Percentiles rank a stretch among this genome's conserved stretches.
Evolutionary conservation across 2,329 filamentous ascomycete species (phyloP).

Genomic region (Talaromyces piceae): DNA sequence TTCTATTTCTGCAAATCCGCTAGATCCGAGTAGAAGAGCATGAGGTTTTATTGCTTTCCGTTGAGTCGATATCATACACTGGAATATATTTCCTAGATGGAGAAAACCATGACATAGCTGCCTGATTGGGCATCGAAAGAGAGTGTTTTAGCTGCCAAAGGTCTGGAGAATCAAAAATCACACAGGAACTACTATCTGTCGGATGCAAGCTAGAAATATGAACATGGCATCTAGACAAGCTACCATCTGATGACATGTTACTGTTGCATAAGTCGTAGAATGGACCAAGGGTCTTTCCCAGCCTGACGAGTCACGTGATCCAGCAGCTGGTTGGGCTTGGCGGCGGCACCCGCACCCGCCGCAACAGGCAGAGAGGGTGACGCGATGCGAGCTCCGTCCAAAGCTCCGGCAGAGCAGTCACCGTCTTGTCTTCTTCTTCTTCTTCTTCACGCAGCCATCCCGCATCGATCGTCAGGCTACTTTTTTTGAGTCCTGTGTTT

Average conservation of each 20-base stretch:
- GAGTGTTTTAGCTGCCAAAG: not conserved
- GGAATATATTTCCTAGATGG: not conserved
- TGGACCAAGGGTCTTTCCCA: too few relatives aligned
- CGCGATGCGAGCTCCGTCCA: constrained; percentile 11
- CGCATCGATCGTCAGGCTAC: not conserved
- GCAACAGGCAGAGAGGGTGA: constrained; percentile 10
- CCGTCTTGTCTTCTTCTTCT: not conserved
- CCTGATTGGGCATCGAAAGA: constrained; percentile 11
- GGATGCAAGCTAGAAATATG: not conserved
- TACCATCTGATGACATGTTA: too few relatives aligned
- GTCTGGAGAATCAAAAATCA: not conserved
- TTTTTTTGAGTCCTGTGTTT: not conserved
- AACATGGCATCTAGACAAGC: too few relatives aligned
- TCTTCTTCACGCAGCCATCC: not conserved
- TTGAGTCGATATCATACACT: constrained; percentile 67
- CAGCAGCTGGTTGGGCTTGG: not conserved
- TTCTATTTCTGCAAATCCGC: not conserved
- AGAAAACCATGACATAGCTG: constrained; percentile 5
- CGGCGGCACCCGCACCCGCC: not conserved
- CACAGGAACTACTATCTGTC: not conserved
- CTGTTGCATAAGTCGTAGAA: too few relatives aligned
- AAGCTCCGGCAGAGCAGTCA: constrained; percentile 3
- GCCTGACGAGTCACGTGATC: constrained; percentile 1
- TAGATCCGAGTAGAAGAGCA: not conserved
- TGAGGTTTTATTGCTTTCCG: not conserved